Evolutionary conservation across 345 rosid genomes (phyloP).

Genomic region (Viola odorata): DNA sequence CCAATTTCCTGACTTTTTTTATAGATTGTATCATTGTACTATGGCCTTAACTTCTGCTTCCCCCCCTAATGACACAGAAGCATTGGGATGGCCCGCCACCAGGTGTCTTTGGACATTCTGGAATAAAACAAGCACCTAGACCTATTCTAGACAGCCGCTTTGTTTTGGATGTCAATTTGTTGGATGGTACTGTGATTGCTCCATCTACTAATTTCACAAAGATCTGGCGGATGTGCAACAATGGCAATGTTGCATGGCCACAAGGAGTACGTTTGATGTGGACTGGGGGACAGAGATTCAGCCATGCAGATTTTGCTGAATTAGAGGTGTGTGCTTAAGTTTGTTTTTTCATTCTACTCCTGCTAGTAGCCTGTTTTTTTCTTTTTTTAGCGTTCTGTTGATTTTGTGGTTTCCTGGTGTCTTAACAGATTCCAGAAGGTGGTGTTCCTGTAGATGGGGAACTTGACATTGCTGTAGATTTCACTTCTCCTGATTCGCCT

Average conservation of each 20-base stretch:
- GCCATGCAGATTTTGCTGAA: slow-evolving; percentile 33
- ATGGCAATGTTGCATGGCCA: slow-evolving; percentile 64
- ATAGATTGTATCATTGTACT: background rate
- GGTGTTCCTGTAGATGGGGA: slow-evolving; percentile 66
- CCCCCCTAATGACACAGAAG: slow-evolving; percentile 18
- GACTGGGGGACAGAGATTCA: slow-evolving; percentile 72
- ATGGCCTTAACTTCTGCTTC: background rate
- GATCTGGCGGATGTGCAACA: slow-evolving; percentile 91
- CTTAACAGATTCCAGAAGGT: slow-evolving; percentile 51
- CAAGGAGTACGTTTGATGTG: slow-evolving; percentile 58
- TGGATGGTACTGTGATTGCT: slow-evolving; percentile 76
- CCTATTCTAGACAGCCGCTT: slow-evolving; percentile 77
- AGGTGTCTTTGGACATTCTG: slow-evolving; percentile 18
- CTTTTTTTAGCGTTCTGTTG: background rate
- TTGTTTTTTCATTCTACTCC: background rate
- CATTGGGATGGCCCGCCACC: slow-evolving; percentile 25
- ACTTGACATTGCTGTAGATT: slow-evolving; percentile 69
- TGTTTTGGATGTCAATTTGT: slow-evolving; percentile 68
- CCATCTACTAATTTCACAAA: slow-evolving; percentile 74
- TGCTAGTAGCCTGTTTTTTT: background rate
- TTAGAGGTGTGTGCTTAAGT: slow-evolving; percentile 41
- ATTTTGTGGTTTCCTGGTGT: slow-evolving; percentile 1
- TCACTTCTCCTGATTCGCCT: slow-evolving; percentile 62
- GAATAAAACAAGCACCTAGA: slow-evolving; percentile 24
- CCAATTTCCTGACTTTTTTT: background rate